Evolutionary conservation across 257 asterid genomes (phyloP).

Genomic region (Solanum stenotomum): DNA sequence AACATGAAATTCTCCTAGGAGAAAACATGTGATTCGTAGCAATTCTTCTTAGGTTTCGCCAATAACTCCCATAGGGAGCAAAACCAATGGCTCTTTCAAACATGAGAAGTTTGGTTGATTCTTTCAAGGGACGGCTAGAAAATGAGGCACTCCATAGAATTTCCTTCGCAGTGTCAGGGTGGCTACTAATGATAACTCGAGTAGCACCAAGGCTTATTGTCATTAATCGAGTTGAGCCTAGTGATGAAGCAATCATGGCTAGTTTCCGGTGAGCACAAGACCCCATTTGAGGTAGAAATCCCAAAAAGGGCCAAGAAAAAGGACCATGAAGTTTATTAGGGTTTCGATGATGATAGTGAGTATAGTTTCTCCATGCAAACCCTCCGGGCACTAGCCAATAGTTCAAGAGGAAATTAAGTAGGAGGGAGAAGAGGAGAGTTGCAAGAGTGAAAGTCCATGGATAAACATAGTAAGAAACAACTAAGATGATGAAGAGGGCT

Average conservation of each 20-base stretch:
- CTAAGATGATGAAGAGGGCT: neutral
- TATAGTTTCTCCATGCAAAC: neutral
- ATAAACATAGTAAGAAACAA: neutral
- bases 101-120: neutral
- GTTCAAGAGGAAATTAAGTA: neutral
- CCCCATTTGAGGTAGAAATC: neutral
- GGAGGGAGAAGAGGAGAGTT: neutral
- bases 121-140: neutral
- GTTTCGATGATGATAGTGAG: neutral
- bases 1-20: constrained; percentile 35
- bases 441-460: neutral
- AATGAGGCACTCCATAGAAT: neutral
- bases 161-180: neutral
- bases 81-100: neutral
- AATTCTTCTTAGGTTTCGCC: neutral
- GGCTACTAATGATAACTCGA: neutral
- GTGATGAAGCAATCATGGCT: neutral
- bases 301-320: neutral
- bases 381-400: neutral
- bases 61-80: neutral
- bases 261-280: neutral
- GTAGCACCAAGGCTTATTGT: neutral
- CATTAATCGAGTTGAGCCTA: neutral
- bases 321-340: neutral
- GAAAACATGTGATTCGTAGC: neutral